Evolutionary conservation across 1,139 yeast species (phyloP).

Genomic region (Trichomonascaceae sp.): DNA sequence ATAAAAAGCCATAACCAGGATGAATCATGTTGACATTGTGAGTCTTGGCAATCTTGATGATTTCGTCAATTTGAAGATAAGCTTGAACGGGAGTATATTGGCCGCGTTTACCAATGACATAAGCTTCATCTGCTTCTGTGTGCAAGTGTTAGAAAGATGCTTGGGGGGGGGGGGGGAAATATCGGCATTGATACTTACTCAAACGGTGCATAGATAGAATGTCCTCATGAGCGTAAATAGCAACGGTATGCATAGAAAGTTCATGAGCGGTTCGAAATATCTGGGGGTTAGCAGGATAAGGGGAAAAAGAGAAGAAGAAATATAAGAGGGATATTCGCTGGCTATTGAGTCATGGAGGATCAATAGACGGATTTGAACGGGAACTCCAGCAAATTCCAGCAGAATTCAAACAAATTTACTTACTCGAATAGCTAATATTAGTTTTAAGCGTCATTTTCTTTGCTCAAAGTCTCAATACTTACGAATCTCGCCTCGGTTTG

Average conservation of each 20-base stretch:
- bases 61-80: constrained; percentile 91
- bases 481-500: constrained; percentile 92
- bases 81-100: constrained; percentile 95
- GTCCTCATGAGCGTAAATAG: constrained; percentile 95
- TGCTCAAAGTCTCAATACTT: constrained; percentile 16
- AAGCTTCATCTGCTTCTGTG: constrained; percentile 37
- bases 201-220: constrained; percentile 90
- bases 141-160: not conserved
- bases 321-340: too few relatives aligned
- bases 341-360: not conserved
- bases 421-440: constrained; percentile 22
- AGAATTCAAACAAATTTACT: constrained; percentile 6
- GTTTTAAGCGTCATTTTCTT: not conserved
- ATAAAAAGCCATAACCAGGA: constrained; percentile 96
- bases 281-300: constrained; percentile 21
- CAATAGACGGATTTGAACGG: not conserved
- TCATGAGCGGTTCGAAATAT: constrained; percentile 97
- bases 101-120: constrained; percentile 80
- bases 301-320: not conserved
- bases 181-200: constrained; percentile 25
- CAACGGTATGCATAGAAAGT: constrained; percentile 94
- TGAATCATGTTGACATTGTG: constrained; percentile 94
- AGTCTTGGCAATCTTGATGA: constrained; percentile 78
- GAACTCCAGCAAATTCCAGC: too few relatives aligned
- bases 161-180: not conserved